Conservation (phyloP, 306 rosid species). For the Lathyrus sativus region DNA sequence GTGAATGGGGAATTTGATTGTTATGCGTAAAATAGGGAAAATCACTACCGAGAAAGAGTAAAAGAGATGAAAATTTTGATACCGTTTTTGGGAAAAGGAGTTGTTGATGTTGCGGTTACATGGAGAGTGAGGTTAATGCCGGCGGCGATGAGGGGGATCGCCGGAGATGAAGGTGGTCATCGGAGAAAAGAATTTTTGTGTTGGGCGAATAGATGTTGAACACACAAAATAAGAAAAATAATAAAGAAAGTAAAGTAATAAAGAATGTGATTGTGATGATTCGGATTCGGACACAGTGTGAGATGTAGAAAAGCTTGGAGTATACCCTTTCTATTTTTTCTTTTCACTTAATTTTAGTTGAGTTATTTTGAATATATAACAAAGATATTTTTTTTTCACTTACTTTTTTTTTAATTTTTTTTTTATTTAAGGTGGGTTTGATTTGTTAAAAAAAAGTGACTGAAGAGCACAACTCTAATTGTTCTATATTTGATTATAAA, state of each 20-base stretch:
- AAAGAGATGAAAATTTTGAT: conserved; percentile 29
- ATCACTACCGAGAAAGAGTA: conserved; percentile 31
- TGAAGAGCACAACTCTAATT: no score
- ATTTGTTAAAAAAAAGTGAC: no score
- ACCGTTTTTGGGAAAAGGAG: conserved; percentile 19
- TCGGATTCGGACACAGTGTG: conserved; percentile 21
- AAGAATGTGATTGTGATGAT: conserved; percentile 37
- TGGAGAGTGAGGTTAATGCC: conserved; percentile 29
- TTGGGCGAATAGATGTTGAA: conserved; percentile 20
- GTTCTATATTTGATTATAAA: no score
- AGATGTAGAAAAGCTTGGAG: no score
- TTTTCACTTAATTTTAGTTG: no score
- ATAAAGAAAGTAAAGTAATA: neutral
- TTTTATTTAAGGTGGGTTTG: no score
- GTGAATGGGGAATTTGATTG: neutral
- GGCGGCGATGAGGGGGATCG: conserved; percentile 41
- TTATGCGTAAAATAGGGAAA: conserved; percentile 19
- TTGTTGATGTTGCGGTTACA: conserved; percentile 25
- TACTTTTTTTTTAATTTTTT: no score
- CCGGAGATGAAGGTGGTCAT: conserved; percentile 45
- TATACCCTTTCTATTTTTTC: no score
- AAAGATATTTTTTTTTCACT: no score
- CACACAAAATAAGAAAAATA: conserved; percentile 13
- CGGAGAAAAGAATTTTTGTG: conserved; percentile 6
- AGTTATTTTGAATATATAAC: no score